phyloP scores from a whole-genome alignment of 2,329 filamentous ascomycete genomes.

The Phialophora macrospora region DNA sequence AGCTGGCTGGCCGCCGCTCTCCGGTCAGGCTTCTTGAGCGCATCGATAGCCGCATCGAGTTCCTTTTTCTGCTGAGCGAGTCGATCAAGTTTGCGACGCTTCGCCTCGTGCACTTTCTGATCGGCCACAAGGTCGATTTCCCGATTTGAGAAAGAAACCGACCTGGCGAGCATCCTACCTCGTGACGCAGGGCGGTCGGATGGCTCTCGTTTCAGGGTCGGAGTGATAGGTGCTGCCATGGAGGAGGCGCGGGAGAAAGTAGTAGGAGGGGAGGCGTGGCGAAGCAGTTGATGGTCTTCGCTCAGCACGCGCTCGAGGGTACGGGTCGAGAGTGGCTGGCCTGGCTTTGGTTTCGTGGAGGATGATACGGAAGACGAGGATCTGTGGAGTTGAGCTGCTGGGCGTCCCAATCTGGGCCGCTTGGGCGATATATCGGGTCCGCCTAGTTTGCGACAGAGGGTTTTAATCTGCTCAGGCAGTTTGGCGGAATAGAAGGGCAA shows the following conservation, averaged over 20 bases:
- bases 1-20: slow-evolving; percentile 53
- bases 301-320: slow-evolving; percentile 54
- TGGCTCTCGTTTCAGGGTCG: slow-evolving; percentile 48
- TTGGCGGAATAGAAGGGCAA: slow-evolving; percentile 56
- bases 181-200: slow-evolving; percentile 48
- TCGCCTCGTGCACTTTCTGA: slow-evolving; percentile 52
- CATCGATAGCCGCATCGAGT: slow-evolving; percentile 54
- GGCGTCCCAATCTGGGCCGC: slow-evolving; percentile 36
- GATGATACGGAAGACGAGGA: slow-evolving; percentile 55
- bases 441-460: slow-evolving; percentile 55
- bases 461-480: slow-evolving; percentile 54
- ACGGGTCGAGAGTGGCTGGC: slow-evolving; percentile 43
- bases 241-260: slow-evolving; percentile 51
- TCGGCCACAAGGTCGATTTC: slow-evolving; percentile 56
- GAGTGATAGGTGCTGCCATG: slow-evolving; percentile 41
- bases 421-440: slow-evolving; percentile 47
- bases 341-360: slow-evolving; percentile 41
- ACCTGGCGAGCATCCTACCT: slow-evolving; percentile 52
- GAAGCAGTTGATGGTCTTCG: slow-evolving; percentile 47
- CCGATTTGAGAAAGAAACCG: slow-evolving; percentile 53
- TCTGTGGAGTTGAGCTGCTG: slow-evolving; percentile 50
- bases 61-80: slow-evolving; percentile 55
- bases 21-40: slow-evolving; percentile 55
- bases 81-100: slow-evolving; percentile 53
- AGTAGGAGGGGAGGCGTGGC: slow-evolving; percentile 44